These are phyloP conservation scores for Tuber aestivum DNA, from an alignment of 495 filamentous ascomycete genomes.

Conservation along the genomic window DNA sequence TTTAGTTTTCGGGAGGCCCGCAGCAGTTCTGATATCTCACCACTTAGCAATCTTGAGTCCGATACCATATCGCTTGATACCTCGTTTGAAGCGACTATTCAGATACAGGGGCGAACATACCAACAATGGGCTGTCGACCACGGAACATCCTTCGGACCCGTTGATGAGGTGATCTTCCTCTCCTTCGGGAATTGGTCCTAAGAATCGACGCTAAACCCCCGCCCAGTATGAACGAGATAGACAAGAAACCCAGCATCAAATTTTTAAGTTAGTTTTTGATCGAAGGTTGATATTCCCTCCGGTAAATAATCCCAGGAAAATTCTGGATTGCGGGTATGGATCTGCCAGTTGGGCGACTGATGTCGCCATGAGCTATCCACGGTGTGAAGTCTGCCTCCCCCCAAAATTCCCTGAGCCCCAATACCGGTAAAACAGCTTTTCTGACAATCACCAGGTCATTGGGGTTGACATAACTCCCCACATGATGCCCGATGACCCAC, in stretches of 20 bases:
- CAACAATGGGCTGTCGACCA: constrained; percentile 70
- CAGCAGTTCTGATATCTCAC: constrained; percentile 30
- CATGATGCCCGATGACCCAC: constrained; percentile 55
- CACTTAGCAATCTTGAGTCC: constrained; percentile 35
- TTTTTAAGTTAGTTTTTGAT: constrained; percentile 70
- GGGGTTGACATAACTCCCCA: constrained; percentile 76
- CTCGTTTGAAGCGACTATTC: constrained; percentile 56
- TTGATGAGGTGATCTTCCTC: constrained; percentile 63
- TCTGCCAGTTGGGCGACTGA: constrained; percentile 58
- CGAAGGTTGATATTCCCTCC: constrained; percentile 74
- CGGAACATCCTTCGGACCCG: constrained; percentile 67
- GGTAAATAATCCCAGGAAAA: constrained; percentile 55
- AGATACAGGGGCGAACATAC: constrained; percentile 63
- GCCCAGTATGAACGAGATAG: constrained; percentile 73
- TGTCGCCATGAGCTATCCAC: constrained; percentile 60
- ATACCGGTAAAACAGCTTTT: not conserved
- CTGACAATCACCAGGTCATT: constrained; percentile 56
- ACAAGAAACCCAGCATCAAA: constrained; percentile 60
- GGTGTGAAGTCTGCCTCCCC: constrained; percentile 61
- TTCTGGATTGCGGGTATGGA: constrained; percentile 75
- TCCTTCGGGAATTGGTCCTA: constrained; percentile 1
- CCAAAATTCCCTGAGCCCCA: not conserved
- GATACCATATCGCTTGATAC: constrained; percentile 51
- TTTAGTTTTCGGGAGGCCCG: constrained; percentile 5
- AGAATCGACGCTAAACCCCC: constrained; percentile 28